Conservation (phyloP, 176 grass and related monocot species). For the Ensete glaucum region DNA sequence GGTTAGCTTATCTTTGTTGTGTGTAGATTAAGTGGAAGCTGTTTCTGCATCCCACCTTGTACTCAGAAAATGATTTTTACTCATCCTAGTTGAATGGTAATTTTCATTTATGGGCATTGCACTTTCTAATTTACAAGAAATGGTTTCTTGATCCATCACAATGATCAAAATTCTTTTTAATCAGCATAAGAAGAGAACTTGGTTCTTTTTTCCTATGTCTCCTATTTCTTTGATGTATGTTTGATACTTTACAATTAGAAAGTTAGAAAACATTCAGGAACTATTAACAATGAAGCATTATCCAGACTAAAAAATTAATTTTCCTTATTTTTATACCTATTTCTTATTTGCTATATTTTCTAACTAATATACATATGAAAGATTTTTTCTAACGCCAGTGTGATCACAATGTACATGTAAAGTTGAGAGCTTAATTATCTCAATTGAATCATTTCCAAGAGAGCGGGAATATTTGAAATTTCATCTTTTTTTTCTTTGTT, state of each 20-base stretch:
- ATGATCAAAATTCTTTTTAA: background rate
- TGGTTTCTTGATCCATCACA: background rate
- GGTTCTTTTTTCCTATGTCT: background rate
- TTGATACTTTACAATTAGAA: background rate
- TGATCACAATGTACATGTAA: no score
- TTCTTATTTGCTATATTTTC: background rate
- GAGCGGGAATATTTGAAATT: no score
- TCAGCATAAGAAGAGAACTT: background rate
- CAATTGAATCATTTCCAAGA: no score
- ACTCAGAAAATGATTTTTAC: background rate
- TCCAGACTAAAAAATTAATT: background rate
- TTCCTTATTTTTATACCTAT: background rate
- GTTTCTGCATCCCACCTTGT: background rate
- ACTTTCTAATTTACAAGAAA: background rate
- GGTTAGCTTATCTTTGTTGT: no score
- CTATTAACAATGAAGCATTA: background rate
- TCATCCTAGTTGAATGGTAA: background rate
- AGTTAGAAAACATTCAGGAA: background rate
- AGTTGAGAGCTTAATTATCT: no score
- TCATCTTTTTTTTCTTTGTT: no score
- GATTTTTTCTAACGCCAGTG: background rate
- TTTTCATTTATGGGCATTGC: background rate
- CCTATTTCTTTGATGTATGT: background rate
- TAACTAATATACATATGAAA: background rate
- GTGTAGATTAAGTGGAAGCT: background rate